These are phyloP conservation scores for Melanopsichium pennsylvanicum DNA, from an alignment of 1,284 basidiomycete genomes.

Conservation along the genomic window DNA sequence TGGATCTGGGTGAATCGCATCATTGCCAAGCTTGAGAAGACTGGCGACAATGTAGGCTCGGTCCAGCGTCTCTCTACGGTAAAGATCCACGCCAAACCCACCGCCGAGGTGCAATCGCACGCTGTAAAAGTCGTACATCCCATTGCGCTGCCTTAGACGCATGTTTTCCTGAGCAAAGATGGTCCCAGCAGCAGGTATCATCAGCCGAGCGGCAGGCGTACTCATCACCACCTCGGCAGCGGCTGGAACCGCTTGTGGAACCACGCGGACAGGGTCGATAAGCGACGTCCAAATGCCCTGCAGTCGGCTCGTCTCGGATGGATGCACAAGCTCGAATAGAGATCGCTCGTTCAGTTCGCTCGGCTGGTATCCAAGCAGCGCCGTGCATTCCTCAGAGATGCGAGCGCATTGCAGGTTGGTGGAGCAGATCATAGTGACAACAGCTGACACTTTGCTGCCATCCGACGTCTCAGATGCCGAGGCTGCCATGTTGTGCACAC, in stretches of 20 bases:
- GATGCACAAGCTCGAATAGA: conserved; percentile 51
- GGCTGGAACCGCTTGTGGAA: conserved; percentile 36
- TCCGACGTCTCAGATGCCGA: conserved; percentile 9
- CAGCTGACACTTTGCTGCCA: conserved; percentile 24
- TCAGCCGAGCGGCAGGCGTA: conserved; percentile 29
- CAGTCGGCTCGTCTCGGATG: conserved; percentile 37
- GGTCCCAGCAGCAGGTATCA: conserved; percentile 51
- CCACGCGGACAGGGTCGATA: conserved; percentile 48
- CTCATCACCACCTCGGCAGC: conserved; percentile 41
- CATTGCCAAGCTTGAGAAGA: conserved; percentile 52
- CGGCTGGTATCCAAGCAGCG: conserved; percentile 46
- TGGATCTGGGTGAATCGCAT: conserved; percentile 45
- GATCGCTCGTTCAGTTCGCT: conserved; percentile 43
- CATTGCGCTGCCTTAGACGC: conserved; percentile 44
- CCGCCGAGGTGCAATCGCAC: conserved; percentile 54
- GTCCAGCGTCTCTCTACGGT: conserved; percentile 47
- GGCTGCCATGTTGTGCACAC: background rate
- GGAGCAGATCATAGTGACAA: conserved; percentile 52
- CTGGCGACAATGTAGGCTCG: conserved; percentile 55
- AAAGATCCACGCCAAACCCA: conserved; percentile 52
- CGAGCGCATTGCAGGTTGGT: conserved; percentile 51
- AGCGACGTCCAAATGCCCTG: conserved; percentile 46
- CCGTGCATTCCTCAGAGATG: conserved; percentile 40
- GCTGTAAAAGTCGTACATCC: conserved; percentile 51
- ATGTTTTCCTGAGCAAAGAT: conserved; percentile 55